Evolutionary conservation across 192 early-diverging fungal genomes (phyloP), one percentile per base, ranked within the genome.

Genomic region (Coemansia sp.): DNA sequence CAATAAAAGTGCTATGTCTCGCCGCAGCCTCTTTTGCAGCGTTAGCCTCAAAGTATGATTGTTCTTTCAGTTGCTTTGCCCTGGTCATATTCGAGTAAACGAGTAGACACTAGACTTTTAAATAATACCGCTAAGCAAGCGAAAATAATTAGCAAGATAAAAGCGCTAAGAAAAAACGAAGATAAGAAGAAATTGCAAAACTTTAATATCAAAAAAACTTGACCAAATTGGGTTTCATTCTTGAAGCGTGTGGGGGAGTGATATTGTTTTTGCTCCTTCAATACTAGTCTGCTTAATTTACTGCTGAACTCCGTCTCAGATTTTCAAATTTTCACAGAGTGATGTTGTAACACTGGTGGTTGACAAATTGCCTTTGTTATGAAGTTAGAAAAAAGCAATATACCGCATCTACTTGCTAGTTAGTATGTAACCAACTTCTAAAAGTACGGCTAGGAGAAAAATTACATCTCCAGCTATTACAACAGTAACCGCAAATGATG

Each of bases 51-150:
- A 62, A 65, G 58, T 65, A 69, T 9, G 73, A 62, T 27, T 56
- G 54, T 19, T 54, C 47, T 34, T 24, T 47, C n/a, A 56, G 53
- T 58, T 68, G 30, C 38, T 69, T 68, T 26, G 50, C 30, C 63
- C 56, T 76, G 30, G 68, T 71, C 74, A 76, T 76, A 63, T 58
- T 51, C 9, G 53, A 25, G 56, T 34, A 61, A 27, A 7, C 21
- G 7, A 62, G 38, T 18, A 21, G 41, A 53, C 49, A 53, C 49
- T 51, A 28, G n/a, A 49, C 18, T 24, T 54, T 25, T 16, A 7
- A n/a, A 34, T n/a, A 16, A 14, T 38, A 7, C 16, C 23, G 56
- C n/a, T 49, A 47, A 7, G 50, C 8, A 50, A 28, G 16, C n/a
- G 10, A 57, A 3, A 62, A 62, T 49, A 53, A 7, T 56, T 12